These are phyloP conservation scores for Willaertia magna DNA, from an alignment of 208 protist genomes.

Conservation along the genomic window DNA sequence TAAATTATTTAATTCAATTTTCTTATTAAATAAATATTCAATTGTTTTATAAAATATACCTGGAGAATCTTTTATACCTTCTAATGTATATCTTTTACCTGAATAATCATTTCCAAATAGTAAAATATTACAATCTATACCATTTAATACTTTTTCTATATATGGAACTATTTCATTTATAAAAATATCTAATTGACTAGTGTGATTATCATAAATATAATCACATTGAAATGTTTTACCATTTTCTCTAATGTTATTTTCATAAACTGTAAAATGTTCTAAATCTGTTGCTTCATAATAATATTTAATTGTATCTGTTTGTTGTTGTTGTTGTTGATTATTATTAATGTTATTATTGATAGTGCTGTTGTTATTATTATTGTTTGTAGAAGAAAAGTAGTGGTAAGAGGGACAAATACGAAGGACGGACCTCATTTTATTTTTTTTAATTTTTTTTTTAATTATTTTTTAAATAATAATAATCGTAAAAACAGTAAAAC, in stretches of 20 bases:
- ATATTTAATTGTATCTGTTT: background rate
- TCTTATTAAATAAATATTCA: background rate
- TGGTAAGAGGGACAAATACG: no score
- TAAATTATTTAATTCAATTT: background rate
- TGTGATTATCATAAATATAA: background rate
- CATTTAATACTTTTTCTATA: background rate
- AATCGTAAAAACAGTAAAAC: no score
- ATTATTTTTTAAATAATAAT: no score
- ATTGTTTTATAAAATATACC: background rate
- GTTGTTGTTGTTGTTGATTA: no score
- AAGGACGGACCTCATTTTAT: no score
- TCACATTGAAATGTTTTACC: background rate
- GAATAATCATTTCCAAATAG: background rate
- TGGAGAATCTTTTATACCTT: background rate
- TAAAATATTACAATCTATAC: background rate
- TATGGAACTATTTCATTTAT: background rate
- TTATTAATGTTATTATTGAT: no score
- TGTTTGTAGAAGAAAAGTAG: no score
- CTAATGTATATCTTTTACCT: background rate
- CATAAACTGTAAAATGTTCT: background rate
- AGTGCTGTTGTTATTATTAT: no score
- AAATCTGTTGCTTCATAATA: slow-evolving; percentile 8
- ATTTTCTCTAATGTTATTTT: background rate
- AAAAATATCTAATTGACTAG: background rate
- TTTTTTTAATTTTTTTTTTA: no score